Base-by-base conservation (phyloP, 2,329 filamentous ascomycete species). In the Juglanconis sp. region DNA sequence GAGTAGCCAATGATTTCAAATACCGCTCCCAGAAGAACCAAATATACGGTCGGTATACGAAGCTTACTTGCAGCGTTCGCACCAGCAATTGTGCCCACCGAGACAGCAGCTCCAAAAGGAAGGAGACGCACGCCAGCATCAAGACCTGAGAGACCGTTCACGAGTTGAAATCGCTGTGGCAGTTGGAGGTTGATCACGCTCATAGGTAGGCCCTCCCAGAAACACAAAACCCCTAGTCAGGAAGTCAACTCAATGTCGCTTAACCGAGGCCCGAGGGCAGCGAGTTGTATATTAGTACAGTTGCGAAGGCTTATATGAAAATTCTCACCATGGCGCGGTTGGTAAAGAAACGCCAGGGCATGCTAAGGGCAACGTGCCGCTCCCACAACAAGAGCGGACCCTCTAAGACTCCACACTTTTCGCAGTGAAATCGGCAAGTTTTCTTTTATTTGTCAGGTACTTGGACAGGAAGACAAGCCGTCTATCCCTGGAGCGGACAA, bases 341-440 rank as follows among this genome's bases (percentile, higher is more conserved):
- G 3, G 49, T 62, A 17, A 67, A 47, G 36, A 69, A 68, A 11
- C 62, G 46, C 67, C 65, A 68, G 1, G 68, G 67, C 9, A 69
- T 51, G 7, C 10, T 36, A 2, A 54, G 36, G 5, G 64, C 57
- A 3, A 65, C 60, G 44, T 44, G 53, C 5, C 64, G 62, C 38
- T 65, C 62, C 64, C 60, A 62, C 5, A 68, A 44, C 0, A 71
- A 8, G 32, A 53, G 35, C 24, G 2, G 24, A 24, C 24, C 24
- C 24, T 24, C 2, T 24, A 24, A 24, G 24, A 24, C 24, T 24
- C 24, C 24, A 24, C 24, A 24, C 24, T 24, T 24, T 24, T 24
- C 24, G 24, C 24, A 24, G 24, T 24, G 24, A 24, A 24, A 24
- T 24, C 24, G 24, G 24, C 2, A 24, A 24, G 24, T 24, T 24